Evolutionary conservation across 768 basidiomycete species (phyloP), one percentile per base, ranked within the genome.

Genomic region (Trametes meyenii): DNA sequence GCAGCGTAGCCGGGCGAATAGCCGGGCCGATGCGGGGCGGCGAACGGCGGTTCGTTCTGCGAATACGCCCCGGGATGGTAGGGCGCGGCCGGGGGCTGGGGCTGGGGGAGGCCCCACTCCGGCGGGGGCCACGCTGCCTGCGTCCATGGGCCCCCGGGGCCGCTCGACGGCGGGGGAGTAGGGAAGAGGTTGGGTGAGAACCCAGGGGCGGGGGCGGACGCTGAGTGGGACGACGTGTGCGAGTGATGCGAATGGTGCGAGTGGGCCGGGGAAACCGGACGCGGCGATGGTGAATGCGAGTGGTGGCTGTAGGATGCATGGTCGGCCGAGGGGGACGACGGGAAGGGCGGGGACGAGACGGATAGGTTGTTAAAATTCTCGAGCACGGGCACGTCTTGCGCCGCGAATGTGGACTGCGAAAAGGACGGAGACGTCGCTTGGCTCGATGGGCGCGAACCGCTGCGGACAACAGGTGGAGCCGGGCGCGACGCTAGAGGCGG

Each of bases 321-420:
- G 29, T 54, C 55, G 17, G 49, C 39, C 4, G 58, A 63, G 23
- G 50, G 64, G 17, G 62, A 50, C 23, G 78, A 76, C 13, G 78
- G 77, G 42, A 74, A 70, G 11, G 75, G 69, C 8, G 63, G 49
- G 14, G 72, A 46, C 23, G 77, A 75, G 21, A 81, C 68, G n/a
- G 63, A 71, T 24, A 78, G 73, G 39, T 73, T 70, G 42, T 71
- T 71, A 57, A 83, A 78, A 46, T 77, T 75, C 60, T 78, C 72
- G 4, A 52, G 51, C 5, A 74, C 64, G 17, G 81, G 71, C 17
- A 73, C 29, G 65, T 54, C 49, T 8, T 70, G 48, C 23, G 78
- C 66, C 36, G 61, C 2, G 2, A 48, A 51, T 33, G 66, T 57
- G 36, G 60, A 48, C 39, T 62, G 42, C 7, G 66, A 61, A n/a